These are phyloP conservation scores for Aspergillus novoparasiticus DNA, from an alignment of 2,329 filamentous ascomycete species.

Conservation along the genomic window DNA sequence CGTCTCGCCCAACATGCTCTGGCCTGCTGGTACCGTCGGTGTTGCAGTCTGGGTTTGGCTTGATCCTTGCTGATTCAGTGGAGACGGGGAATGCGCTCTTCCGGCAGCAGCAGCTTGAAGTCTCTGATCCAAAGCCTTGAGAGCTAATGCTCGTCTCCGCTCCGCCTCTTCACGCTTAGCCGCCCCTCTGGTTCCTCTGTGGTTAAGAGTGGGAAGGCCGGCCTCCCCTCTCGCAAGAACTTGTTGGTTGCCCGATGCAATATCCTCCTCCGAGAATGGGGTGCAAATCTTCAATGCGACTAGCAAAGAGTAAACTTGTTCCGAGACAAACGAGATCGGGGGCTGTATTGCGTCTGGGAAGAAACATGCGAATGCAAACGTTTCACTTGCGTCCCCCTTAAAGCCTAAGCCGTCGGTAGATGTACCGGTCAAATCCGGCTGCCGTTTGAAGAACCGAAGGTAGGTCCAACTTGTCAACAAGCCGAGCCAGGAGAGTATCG, in stretches of 20 bases:
- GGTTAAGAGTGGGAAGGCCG: conserved; percentile 60
- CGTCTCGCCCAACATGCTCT: conserved; percentile 67
- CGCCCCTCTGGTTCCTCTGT: conserved; percentile 50
- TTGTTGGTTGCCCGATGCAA: conserved; percentile 71
- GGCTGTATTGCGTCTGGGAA: conserved; percentile 86
- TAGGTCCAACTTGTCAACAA: conserved; percentile 93
- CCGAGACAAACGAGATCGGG: conserved; percentile 71
- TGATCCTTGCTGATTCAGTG: conserved; percentile 34
- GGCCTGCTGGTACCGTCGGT: conserved; percentile 57
- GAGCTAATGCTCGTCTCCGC: conserved; percentile 79
- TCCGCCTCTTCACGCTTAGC: conserved; percentile 89
- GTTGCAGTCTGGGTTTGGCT: conserved; percentile 54
- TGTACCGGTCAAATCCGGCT: conserved; percentile 57
- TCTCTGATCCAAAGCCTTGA: conserved; percentile 90
- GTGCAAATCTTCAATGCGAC: conserved; percentile 77
- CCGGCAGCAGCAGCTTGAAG: conserved; percentile 76
- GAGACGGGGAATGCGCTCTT: conserved; percentile 45
- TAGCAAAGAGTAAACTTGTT: conserved; percentile 72
- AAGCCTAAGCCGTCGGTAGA: conserved; percentile 60
- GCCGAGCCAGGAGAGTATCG: conserved; percentile 77
- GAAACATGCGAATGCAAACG: conserved; percentile 93
- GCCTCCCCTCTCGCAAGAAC: conserved; percentile 67
- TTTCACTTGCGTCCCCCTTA: conserved; percentile 91
- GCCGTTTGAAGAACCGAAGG: conserved; percentile 85
- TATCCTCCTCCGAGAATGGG: conserved; percentile 80